Percentiles rank a stretch among this genome's conserved stretches.
Evolutionary conservation across 2,329 filamentous ascomycete genomes (phyloP).

Genomic region (Gnomoniopsis smithogilvyi): DNA sequence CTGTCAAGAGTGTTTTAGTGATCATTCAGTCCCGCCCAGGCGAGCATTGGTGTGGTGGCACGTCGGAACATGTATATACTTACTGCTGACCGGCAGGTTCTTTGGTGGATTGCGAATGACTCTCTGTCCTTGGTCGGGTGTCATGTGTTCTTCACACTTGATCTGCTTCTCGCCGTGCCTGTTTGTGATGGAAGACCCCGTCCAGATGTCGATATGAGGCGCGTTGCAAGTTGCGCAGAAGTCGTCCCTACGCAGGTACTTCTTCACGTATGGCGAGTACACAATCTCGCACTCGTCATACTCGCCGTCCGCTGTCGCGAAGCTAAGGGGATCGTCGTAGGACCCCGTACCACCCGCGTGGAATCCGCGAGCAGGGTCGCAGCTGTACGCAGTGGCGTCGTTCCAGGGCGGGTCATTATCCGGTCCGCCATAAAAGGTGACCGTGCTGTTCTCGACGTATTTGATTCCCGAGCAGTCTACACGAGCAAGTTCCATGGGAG

Average conservation of each 20-base stretch:
- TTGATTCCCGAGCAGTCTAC: neutral
- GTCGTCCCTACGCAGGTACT: conserved; percentile 35
- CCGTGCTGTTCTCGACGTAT: conserved; percentile 12
- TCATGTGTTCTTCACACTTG: conserved; percentile 33
- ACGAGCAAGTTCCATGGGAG: too few species aligned
- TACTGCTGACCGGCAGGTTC: conserved; percentile 31
- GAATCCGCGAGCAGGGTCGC: conserved; percentile 23
- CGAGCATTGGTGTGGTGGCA: too few species aligned
- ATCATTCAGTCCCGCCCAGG: neutral
- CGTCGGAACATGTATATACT: conserved; percentile 5
- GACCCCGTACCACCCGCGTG: conserved; percentile 39
- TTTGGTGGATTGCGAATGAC: conserved; percentile 29
- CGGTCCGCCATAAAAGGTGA: conserved; percentile 38
- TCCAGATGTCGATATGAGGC: conserved; percentile 36
- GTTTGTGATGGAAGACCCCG: conserved; percentile 26
- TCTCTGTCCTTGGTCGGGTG: conserved; percentile 24
- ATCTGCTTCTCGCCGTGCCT: conserved; percentile 31
- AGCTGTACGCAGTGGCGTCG: conserved; percentile 26
- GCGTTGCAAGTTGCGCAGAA: conserved; percentile 20
- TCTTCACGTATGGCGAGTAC: conserved; percentile 40
- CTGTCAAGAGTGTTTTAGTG: neutral
- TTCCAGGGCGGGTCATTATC: conserved; percentile 35
- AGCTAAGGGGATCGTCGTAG: conserved; percentile 38
- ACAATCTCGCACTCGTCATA: conserved; percentile 41
- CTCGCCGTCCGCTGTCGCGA: conserved; percentile 37